Base-by-base conservation (phyloP, 305 asterid species). In the Solanum chacoense region DNA sequence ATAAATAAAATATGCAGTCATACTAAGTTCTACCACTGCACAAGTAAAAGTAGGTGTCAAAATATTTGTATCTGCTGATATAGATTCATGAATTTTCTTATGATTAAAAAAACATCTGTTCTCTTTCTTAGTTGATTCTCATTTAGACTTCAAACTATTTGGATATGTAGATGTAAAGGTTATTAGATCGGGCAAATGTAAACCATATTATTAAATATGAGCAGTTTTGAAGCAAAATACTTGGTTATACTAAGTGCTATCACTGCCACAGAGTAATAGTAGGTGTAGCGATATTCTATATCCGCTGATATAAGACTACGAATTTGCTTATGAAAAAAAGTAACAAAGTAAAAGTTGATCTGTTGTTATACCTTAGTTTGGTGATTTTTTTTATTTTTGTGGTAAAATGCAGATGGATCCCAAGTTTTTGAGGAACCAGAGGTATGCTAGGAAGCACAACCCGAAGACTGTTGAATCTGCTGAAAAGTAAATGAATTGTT, bases 351-450 rank as follows among this genome's bases (percentile, higher is more conserved):
- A 20, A 16, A 74, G 42, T 32, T 74, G 40, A 74, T 74, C 28
- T 9, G 26, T 20, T 74, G 42, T 74, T 38, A 4, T 11, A 34
- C 45, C 18, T 7, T 37, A 40, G 59, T 1, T 28, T 32, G 8
- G 4, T 22, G 28, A 22, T 72, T 28, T 42, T 42, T n/a, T 22
- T 31, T 55, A 7, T 74, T 36, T 80, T 22, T 28, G 16, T 34
- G 24, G 10, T 87, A 45, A 26, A 14, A 32, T 80, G 74, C 87
- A 95, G 98, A 95, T 95, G 98, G 98, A 95, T 88, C 98, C 98
- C n/a, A 95, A 95, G 96, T 95, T 95, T 59, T 90, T 95, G 96
- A 95, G 98, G 94, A 95, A 95, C 94, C 98, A 95, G 92, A 95
- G 98, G 97, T 95, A 95, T 85, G 98, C 98, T 2, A 93, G 98